A percentile compares a stretch with the other conserved stretches of the same genome.
Conservation (phyloP, 192 early-diverging fungal genomes). For the Backusella mclennaniae region DNA sequence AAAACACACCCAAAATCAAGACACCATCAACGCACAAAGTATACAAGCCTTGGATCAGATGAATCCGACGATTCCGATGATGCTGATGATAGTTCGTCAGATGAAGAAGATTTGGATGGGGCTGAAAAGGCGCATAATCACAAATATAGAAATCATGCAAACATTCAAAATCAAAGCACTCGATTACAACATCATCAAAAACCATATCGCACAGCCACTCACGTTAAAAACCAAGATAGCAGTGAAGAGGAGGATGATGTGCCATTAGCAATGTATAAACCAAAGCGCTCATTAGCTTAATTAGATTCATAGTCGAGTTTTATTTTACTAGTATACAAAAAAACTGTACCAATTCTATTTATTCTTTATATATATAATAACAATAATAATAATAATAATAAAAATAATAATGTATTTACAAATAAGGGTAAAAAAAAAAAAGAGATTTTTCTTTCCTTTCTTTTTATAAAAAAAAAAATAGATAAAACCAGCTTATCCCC, state of each 20-base stretch:
- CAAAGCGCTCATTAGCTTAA: slow-evolving; percentile 9
- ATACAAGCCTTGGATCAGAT: neutral
- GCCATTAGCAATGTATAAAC: slow-evolving; percentile 54
- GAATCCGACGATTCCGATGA: neutral
- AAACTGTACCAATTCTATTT: slow-evolving; percentile 3
- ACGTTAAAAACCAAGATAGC: neutral
- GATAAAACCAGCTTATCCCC: neutral
- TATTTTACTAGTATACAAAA: neutral
- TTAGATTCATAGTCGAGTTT: neutral
- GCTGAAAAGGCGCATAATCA: neutral
- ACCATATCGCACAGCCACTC: neutral
- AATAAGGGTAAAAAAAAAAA: neutral
- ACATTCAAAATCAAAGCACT: neutral
- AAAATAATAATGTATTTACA: slow-evolving; percentile 1
- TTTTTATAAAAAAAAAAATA: neutral
- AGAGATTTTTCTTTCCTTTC: neutral
- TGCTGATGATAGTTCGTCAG: neutral
- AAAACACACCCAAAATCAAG: neutral
- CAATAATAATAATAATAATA: neutral
- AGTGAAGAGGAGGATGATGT: slow-evolving; percentile 45
- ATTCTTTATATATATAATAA: neutral
- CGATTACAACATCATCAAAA: neutral
- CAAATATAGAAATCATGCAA: slow-evolving; percentile 8
- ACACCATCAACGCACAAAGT: neutral
- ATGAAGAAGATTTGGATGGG: neutral